These are phyloP conservation scores for Seiridium unicorne DNA, from an alignment of 2,329 filamentous ascomycete genomes.

Conservation along the genomic window DNA sequence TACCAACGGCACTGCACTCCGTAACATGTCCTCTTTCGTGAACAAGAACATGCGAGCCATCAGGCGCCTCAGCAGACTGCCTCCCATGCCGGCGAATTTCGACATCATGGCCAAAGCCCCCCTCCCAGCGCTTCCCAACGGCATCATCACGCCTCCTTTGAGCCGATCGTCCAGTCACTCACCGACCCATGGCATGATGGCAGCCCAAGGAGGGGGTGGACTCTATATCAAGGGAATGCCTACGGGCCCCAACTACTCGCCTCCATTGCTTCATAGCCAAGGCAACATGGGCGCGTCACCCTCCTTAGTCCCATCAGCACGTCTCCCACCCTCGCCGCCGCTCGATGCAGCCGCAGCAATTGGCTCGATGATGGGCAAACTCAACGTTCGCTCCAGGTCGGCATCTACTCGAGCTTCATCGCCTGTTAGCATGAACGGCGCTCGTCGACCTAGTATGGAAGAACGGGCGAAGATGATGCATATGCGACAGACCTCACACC, in stretches of 20 bases:
- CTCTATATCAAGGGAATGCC: conserved; percentile 7
- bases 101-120: conserved; percentile 20
- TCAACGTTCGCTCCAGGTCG: conserved; percentile 29
- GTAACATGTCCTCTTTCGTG: conserved; percentile 43
- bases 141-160: conserved; percentile 29
- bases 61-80: conserved; percentile 38
- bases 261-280: not conserved
- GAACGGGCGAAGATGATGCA: conserved; percentile 7
- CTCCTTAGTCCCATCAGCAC: not conserved
- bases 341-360: conserved; percentile 26
- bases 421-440: conserved; percentile 1
- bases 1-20: conserved; percentile 39
- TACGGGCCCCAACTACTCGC: conserved; percentile 8
- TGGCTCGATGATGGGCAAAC: conserved; percentile 28
- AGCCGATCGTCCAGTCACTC: conserved; percentile 30
- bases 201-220: not conserved
- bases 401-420: conserved; percentile 15
- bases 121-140: conserved; percentile 8
- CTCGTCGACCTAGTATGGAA: conserved; percentile 14
- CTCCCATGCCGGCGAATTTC: conserved; percentile 29
- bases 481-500: not conserved
- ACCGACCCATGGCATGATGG: conserved; percentile 13
- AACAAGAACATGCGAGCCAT: conserved; percentile 41
- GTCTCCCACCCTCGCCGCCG: conserved; percentile 23
- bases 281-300: not conserved